phyloP scores from a whole-genome alignment of 2,329 filamentous ascomycete species.

The Xylariomycetidae sp. region DNA sequence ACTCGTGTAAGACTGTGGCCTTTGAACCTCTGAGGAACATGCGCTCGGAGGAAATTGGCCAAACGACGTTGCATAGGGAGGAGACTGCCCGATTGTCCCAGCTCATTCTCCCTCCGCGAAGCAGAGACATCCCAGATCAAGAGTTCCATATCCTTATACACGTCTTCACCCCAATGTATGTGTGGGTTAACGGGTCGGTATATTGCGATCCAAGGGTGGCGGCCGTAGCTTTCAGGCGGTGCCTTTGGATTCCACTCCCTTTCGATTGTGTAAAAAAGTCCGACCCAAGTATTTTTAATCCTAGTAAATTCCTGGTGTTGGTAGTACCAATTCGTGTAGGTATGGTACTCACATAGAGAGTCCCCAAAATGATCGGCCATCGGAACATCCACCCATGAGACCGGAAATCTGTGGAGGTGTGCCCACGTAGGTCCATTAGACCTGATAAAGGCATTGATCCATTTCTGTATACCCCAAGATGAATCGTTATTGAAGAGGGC shows the following conservation, averaged over 20 bases:
- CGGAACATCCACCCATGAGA: slow-evolving; percentile 37
- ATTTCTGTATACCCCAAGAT: slow-evolving; percentile 13
- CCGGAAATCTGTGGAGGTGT: slow-evolving; percentile 32
- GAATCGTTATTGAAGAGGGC: slow-evolving; percentile 12
- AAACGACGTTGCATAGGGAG: slow-evolving; percentile 41
- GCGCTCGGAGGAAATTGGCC: slow-evolving; percentile 32
- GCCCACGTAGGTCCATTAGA: slow-evolving; percentile 10
- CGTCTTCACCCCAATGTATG: slow-evolving; percentile 1
- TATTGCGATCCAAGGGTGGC: slow-evolving; percentile 48
- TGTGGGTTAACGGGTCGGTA: slow-evolving; percentile 40
- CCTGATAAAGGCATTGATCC: slow-evolving; percentile 9
- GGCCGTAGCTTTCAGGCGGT: slow-evolving; percentile 18
- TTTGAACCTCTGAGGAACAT: slow-evolving; percentile 24
- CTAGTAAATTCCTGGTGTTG: slow-evolving; percentile 9
- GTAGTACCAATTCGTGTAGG: slow-evolving; percentile 33
- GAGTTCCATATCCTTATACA: slow-evolving; percentile 37
- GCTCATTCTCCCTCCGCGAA: slow-evolving; percentile 13
- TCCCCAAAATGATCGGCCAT: slow-evolving; percentile 34
- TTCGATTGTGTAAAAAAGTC: slow-evolving; percentile 47
- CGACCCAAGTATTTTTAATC: slow-evolving; percentile 33
- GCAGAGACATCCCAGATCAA: slow-evolving; percentile 49
- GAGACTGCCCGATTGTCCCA: slow-evolving; percentile 21
- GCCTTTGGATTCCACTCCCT: slow-evolving; percentile 29
- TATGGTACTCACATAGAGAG: slow-evolving; percentile 17
- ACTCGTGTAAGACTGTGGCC: slow-evolving; percentile 34